These are phyloP conservation scores for Porosira glacialis DNA, from an alignment of 352 stramenopile species.

Conservation along the genomic window DNA sequence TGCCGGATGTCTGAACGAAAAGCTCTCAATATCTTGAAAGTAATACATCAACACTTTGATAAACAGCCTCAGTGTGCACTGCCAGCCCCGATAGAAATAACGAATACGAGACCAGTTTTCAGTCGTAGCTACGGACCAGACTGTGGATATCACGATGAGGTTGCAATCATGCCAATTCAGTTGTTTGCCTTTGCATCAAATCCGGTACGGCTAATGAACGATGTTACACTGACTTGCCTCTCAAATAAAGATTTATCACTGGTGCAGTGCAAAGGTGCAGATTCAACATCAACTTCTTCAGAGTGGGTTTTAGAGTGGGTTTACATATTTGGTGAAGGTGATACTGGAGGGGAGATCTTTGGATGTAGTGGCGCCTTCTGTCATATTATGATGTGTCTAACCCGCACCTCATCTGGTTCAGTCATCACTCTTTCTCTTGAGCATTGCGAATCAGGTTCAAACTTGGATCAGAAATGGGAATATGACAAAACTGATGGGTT, in stretches of 20 bases:
- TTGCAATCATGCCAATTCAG: slow-evolving; percentile 16
- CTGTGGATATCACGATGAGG: slow-evolving; percentile 19
- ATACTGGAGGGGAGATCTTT: slow-evolving; percentile 20
- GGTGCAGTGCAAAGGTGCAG: slow-evolving; percentile 1
- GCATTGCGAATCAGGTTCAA: not conserved
- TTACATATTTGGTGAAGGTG: slow-evolving; percentile 11
- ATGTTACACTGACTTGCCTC: slow-evolving; percentile 9
- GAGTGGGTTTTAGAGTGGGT: too few species aligned
- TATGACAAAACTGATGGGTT: slow-evolving; percentile 8
- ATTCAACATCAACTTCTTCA: not conserved
- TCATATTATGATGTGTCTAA: not conserved
- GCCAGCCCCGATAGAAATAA: not conserved
- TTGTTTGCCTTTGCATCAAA: slow-evolving; percentile 27
- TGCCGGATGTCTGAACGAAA: not conserved
- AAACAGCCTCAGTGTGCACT: slow-evolving; percentile 1
- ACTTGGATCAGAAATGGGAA: not conserved
- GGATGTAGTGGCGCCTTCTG: not conserved
- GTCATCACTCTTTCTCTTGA: not conserved
- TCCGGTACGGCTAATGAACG: slow-evolving; percentile 16
- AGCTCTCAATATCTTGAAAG: slow-evolving; percentile 5
- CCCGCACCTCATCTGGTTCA: not conserved
- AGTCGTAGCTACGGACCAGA: slow-evolving; percentile 15
- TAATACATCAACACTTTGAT: slow-evolving; percentile 14
- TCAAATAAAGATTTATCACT: slow-evolving; percentile 1
- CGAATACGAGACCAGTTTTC: slow-evolving; percentile 1